These are phyloP conservation scores for Holtermanniella nyarrowii DNA, from an alignment of 768 basidiomycete species.

Conservation along the genomic window DNA sequence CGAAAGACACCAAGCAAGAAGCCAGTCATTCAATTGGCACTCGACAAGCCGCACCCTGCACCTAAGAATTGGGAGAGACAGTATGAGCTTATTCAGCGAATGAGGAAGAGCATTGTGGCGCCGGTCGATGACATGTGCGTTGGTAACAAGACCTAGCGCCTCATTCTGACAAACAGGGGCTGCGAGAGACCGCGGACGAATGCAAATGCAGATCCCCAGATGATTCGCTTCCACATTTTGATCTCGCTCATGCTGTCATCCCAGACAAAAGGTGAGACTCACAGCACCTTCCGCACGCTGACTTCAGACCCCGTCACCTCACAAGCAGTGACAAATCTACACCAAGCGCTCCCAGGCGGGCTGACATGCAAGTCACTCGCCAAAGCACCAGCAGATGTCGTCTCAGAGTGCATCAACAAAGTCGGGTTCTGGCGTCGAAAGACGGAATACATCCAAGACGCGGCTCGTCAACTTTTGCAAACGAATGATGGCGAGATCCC, in stretches of 20 bases:
- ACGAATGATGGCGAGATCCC: conserved; percentile 64
- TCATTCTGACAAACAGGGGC: conserved; percentile 18
- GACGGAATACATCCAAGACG: conserved; percentile 59
- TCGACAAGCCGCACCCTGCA: conserved; percentile 36
- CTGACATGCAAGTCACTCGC: conserved; percentile 63
- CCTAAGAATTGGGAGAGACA: conserved; percentile 35
- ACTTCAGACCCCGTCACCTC: conserved; percentile 63
- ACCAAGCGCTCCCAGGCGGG: conserved; percentile 63
- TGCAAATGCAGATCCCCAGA: conserved; percentile 43
- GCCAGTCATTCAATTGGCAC: conserved; percentile 22
- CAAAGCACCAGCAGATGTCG: conserved; percentile 51
- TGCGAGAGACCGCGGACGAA: conserved; percentile 32
- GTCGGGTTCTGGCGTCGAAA: conserved; percentile 91
- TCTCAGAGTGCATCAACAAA: conserved; percentile 69
- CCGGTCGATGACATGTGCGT: conserved; percentile 65
- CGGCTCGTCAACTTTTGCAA: conserved; percentile 59
- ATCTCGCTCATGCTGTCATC: conserved; percentile 91
- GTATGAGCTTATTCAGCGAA: conserved; percentile 52
- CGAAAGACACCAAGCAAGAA: conserved; percentile 19
- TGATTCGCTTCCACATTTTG: conserved; percentile 68
- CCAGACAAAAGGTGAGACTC: conserved; percentile 59
- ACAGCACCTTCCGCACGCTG: neutral
- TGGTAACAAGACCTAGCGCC: neutral
- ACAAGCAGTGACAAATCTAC: conserved; percentile 64
- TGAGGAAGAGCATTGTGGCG: conserved; percentile 62